These are phyloP conservation scores for Porogramme epimiltina DNA, from an alignment of 1,284 basidiomycete genomes.

Conservation along the genomic window DNA sequence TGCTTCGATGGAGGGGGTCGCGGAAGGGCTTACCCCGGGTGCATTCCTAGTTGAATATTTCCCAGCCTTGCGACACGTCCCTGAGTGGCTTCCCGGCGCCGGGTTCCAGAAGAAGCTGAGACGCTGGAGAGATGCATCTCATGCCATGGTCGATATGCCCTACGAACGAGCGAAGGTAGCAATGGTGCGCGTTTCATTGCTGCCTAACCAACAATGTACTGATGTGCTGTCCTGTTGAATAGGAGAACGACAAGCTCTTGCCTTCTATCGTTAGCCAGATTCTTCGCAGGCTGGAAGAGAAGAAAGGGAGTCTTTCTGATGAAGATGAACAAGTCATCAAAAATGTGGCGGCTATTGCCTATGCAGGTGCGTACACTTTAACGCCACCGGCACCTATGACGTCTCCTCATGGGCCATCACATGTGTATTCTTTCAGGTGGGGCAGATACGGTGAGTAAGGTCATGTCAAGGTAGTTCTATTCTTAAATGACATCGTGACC, in stretches of 20 bases:
- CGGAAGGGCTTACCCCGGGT: conserved; percentile 20
- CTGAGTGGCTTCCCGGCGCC: conserved; percentile 31
- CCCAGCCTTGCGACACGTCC: conserved; percentile 27
- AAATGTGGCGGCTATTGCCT: conserved; percentile 22
- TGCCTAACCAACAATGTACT: no score
- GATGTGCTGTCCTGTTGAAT: background rate
- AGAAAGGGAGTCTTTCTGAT: no score
- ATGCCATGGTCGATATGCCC: conserved; percentile 20
- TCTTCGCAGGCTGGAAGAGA: background rate
- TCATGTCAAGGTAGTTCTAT: background rate
- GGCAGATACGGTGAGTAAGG: conserved; percentile 21
- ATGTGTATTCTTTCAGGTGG: conserved; percentile 10
- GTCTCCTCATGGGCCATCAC: background rate
- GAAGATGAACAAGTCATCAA: conserved; percentile 16
- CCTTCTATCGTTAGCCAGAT: conserved; percentile 14
- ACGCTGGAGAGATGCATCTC: conserved; percentile 23
- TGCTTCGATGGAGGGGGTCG: conserved; percentile 16
- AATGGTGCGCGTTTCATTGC: conserved; percentile 11
- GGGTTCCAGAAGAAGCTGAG: conserved; percentile 27
- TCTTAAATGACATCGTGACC: background rate
- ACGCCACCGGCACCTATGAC: background rate
- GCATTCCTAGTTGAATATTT: conserved; percentile 27
- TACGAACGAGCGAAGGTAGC: conserved; percentile 16
- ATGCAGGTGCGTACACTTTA: conserved; percentile 17
- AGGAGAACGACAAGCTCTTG: conserved; percentile 7